Evolutionary conservation across 306 rosid genomes (phyloP).

Genomic region (Dalbergia cultrata): DNA sequence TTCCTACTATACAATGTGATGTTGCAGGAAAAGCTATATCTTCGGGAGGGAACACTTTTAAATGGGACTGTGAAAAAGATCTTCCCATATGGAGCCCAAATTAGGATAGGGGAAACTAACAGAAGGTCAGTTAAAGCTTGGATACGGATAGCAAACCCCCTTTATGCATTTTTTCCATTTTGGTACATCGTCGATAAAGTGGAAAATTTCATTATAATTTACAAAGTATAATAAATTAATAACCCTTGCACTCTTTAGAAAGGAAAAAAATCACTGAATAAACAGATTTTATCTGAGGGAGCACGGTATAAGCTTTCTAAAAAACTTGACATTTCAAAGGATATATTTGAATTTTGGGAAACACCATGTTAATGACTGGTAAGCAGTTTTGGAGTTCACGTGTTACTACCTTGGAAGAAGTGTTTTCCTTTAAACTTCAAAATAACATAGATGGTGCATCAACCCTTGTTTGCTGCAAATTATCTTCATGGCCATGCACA

Average conservation of each 20-base stretch:
- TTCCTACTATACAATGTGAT: slow-evolving; percentile 25
- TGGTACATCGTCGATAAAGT: neutral
- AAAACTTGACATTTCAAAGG: neutral
- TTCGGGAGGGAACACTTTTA: slow-evolving; percentile 85
- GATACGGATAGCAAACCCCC: slow-evolving; percentile 29
- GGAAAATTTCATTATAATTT: neutral
- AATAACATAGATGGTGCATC: neutral
- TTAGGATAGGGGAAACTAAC: slow-evolving; percentile 73
- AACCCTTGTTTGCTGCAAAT: slow-evolving; percentile 12
- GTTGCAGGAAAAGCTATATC: slow-evolving; percentile 71
- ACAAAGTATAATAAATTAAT: neutral
- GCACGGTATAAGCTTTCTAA: neutral
- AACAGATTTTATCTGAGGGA: slow-evolving; percentile 5
- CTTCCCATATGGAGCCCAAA: slow-evolving; percentile 87
- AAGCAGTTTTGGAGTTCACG: neutral
- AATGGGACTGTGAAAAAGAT: slow-evolving; percentile 85
- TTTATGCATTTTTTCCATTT: slow-evolving; percentile 25
- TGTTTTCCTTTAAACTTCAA: neutral
- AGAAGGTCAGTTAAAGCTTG: slow-evolving; percentile 64
- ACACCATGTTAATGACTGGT: neutral
- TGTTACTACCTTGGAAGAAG: slow-evolving; percentile 1
- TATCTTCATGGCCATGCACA: slow-evolving; percentile 10
- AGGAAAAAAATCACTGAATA: neutral
- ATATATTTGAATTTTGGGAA: slow-evolving; percentile 4
- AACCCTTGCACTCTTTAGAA: neutral